phyloP scores from a whole-genome alignment of 2,329 filamentous ascomycete genomes.

The Bimuria novae-zelandiae region DNA sequence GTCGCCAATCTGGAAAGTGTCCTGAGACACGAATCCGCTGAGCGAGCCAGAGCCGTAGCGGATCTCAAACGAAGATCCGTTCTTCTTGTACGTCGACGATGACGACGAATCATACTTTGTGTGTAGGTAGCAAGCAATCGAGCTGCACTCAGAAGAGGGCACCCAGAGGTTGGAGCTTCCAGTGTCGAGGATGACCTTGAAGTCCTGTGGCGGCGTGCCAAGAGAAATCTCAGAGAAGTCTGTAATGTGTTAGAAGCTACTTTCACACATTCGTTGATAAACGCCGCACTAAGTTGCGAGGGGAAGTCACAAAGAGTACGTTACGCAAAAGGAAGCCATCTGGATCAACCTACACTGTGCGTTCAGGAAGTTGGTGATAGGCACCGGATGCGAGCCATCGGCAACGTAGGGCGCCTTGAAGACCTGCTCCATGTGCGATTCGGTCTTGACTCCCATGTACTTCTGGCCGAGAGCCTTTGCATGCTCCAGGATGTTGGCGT shows the following conservation, averaged over 20 bases:
- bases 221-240: constrained; percentile 97
- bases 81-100: constrained; percentile 91
- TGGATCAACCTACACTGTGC: constrained; percentile 79
- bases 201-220: constrained; percentile 87
- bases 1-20: constrained; percentile 85
- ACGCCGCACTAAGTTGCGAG: too few relatives aligned
- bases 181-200: constrained; percentile 98
- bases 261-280: too few relatives aligned
- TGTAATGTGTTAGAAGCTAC: constrained; percentile 27
- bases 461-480: constrained; percentile 87
- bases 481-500: constrained; percentile 79
- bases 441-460: constrained; percentile 84
- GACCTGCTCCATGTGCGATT: constrained; percentile 71
- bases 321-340: not conserved
- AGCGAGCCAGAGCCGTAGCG: constrained; percentile 93
- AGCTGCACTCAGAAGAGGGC: constrained; percentile 84
- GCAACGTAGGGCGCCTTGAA: constrained; percentile 74
- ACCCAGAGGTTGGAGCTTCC: constrained; percentile 99
- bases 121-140: constrained; percentile 98
- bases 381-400: constrained; percentile 75
- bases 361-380: constrained; percentile 97
- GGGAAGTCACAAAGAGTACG: too few relatives aligned
- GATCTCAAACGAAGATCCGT: constrained; percentile 91
- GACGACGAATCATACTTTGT: constrained; percentile 90
- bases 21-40: constrained; percentile 90